These are phyloP conservation scores for Botrytis fragariae DNA, from an alignment of 2,329 filamentous ascomycete species.

Conservation along the genomic window DNA sequence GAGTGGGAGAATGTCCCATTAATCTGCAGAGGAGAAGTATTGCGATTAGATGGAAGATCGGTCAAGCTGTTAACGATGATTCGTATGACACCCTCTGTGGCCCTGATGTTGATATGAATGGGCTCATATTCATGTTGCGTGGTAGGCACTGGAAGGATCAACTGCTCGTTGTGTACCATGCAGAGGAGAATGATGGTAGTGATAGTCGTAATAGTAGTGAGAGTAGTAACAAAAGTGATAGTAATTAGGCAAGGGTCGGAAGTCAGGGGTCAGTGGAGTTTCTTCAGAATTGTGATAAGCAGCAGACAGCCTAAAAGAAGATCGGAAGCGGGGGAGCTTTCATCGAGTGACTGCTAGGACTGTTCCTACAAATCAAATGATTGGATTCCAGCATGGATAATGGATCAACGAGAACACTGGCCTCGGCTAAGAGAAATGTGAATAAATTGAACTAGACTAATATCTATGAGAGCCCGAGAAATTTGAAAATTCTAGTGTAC, in stretches of 20 bases:
- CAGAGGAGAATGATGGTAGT: not conserved
- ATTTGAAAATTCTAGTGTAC: not conserved
- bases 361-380: not conserved
- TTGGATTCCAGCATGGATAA: not conserved
- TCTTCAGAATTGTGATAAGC: not conserved
- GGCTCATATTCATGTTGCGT: not conserved
- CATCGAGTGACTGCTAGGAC: not conserved
- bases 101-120: not conserved
- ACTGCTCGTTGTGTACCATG: not conserved
- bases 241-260: not conserved
- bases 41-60: not conserved
- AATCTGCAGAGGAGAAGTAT: not conserved
- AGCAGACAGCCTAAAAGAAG: not conserved
- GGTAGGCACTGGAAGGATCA: not conserved
- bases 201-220: too few relatives aligned
- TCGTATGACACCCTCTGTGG: not conserved
- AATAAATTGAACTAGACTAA: not conserved
- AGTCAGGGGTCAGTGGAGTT: not conserved
- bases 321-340: not conserved
- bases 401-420: not conserved
- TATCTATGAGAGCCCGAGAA: not conserved
- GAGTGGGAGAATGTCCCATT: not conserved
- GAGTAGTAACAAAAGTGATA: not conserved
- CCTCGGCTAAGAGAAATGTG: not conserved
- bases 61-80: not conserved